These are phyloP conservation scores for Trametes hirsuta DNA, from an alignment of 1,284 basidiomycete species.

Conservation along the genomic window DNA sequence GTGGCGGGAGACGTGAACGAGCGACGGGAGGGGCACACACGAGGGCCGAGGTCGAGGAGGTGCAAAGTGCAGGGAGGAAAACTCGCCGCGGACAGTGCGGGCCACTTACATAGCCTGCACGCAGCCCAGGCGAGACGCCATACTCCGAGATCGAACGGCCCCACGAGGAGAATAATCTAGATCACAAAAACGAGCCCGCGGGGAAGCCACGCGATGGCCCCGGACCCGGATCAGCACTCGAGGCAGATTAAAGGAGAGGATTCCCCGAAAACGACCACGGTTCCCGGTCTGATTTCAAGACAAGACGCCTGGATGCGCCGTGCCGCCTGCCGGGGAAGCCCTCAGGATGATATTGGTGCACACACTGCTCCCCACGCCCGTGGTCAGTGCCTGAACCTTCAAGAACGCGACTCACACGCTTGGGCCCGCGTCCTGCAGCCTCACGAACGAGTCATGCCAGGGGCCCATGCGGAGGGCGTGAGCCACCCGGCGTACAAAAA, in stretches of 20 bases:
- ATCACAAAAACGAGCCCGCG: conserved; percentile 5
- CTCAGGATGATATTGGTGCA: not conserved
- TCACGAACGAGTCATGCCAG: not conserved
- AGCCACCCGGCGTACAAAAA: not conserved
- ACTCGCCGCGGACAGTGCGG: conserved; percentile 6
- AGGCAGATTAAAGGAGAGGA: not conserved
- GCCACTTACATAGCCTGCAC: conserved; percentile 11
- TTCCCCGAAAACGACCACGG: conserved; percentile 9
- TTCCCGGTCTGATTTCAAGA: not conserved
- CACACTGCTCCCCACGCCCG: not conserved
- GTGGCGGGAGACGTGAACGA: conserved; percentile 9
- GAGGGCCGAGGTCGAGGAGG: conserved; percentile 5
- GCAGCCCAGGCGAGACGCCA: conserved; percentile 4
- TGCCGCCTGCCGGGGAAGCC: not conserved
- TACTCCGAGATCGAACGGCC: conserved; percentile 11
- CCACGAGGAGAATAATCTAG: conserved; percentile 14
- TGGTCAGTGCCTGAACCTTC: not conserved
- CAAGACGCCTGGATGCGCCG: conserved; percentile 1
- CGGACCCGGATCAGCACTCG: conserved; percentile 6
- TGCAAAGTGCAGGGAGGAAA: not conserved
- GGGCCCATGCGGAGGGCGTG: not conserved
- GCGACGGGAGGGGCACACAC: conserved; percentile 8
- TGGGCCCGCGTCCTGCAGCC: conserved; percentile 5
- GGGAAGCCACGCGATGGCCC: conserved; percentile 6
- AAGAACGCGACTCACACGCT: not conserved